A percentile compares a stretch with the other conserved stretches of the same genome.
phyloP scores from a whole-genome alignment of 1,284 basidiomycete species.

The Phlebopus sp. region DNA sequence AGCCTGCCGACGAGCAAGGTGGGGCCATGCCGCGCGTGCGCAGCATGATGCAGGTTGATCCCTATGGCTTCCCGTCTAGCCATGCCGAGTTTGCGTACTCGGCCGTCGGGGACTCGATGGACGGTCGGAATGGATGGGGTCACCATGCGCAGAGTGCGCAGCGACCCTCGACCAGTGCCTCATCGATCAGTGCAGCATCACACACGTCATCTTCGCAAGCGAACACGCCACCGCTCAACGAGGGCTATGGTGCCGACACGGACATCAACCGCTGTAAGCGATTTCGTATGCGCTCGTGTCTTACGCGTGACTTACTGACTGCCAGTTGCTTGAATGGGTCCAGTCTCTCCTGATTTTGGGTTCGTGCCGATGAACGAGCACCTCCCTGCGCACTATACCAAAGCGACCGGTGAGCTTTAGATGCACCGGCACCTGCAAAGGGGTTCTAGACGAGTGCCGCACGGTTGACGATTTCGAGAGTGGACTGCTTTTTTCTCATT shows the following conservation, averaged over 20 bases:
- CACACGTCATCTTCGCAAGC: slow-evolving; percentile 74
- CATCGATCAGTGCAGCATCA: slow-evolving; percentile 66
- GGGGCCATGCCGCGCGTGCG: slow-evolving; percentile 61
- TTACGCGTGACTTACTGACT: slow-evolving; percentile 34
- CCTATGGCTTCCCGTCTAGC: slow-evolving; percentile 58
- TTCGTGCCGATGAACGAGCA: slow-evolving; percentile 76
- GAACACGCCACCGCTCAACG: slow-evolving; percentile 71
- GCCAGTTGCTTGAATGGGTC: slow-evolving; percentile 32
- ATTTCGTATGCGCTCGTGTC: slow-evolving; percentile 17
- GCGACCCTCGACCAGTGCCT: slow-evolving; percentile 72
- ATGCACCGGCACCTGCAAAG: slow-evolving; percentile 21
- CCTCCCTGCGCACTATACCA: slow-evolving; percentile 62
- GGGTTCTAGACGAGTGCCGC: slow-evolving; percentile 30
- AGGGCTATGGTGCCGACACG: slow-evolving; percentile 60
- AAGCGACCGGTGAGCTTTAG: slow-evolving; percentile 53
- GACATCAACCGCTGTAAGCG: slow-evolving; percentile 80
- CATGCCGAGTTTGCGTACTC: slow-evolving; percentile 79
- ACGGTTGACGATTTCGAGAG: slow-evolving; percentile 31
- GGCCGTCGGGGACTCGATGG: slow-evolving; percentile 50
- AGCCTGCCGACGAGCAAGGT: slow-evolving; percentile 56
- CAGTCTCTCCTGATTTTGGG: slow-evolving; percentile 81
- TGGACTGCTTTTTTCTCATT: slow-evolving; percentile 19
- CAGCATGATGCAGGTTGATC: slow-evolving; percentile 76
- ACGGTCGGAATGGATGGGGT: slow-evolving; percentile 46
- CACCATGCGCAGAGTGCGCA: slow-evolving; percentile 31